These are phyloP conservation scores for Diversispora eburnea DNA, from an alignment of 192 early-diverging fungal genomes.

Conservation along the genomic window DNA sequence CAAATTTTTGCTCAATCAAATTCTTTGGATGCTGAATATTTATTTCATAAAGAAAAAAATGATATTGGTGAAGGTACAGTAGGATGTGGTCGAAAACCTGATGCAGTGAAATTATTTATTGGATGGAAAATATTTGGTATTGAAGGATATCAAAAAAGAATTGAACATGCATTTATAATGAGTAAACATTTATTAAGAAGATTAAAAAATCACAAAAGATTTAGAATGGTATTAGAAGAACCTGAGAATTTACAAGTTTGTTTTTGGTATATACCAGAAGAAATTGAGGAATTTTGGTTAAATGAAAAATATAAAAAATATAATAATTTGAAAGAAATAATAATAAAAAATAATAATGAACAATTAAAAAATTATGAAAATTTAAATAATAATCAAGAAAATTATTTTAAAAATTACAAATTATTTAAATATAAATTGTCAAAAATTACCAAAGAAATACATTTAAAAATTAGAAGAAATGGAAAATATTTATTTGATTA, in stretches of 20 bases:
- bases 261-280: slow-evolving; percentile 70
- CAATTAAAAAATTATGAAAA: too few relatives aligned
- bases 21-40: slow-evolving; percentile 61
- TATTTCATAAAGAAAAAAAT: slow-evolving; percentile 63
- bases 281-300: slow-evolving; percentile 30
- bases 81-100: slow-evolving; percentile 76
- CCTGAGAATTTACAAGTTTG: slow-evolving; percentile 57
- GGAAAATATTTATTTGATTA: slow-evolving; percentile 73
- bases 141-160: slow-evolving; percentile 51
- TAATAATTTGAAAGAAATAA: too few relatives aligned
- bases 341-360: too few relatives aligned
- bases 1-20: slow-evolving; percentile 58
- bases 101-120: slow-evolving; percentile 77
- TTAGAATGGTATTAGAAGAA: slow-evolving; percentile 44
- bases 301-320: not conserved
- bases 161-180: slow-evolving; percentile 56
- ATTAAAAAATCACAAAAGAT: slow-evolving; percentile 33
- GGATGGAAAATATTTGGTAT: slow-evolving; percentile 74
- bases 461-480: slow-evolving; percentile 39
- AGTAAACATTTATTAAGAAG: slow-evolving; percentile 45
- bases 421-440: slow-evolving; percentile 40
- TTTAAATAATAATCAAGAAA: not conserved
- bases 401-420: slow-evolving; percentile 25
- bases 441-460: slow-evolving; percentile 41
- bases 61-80: slow-evolving; percentile 75